These are phyloP conservation scores for Salvia hispanica DNA, from an alignment of 257 asterid species.

Conservation along the genomic window DNA sequence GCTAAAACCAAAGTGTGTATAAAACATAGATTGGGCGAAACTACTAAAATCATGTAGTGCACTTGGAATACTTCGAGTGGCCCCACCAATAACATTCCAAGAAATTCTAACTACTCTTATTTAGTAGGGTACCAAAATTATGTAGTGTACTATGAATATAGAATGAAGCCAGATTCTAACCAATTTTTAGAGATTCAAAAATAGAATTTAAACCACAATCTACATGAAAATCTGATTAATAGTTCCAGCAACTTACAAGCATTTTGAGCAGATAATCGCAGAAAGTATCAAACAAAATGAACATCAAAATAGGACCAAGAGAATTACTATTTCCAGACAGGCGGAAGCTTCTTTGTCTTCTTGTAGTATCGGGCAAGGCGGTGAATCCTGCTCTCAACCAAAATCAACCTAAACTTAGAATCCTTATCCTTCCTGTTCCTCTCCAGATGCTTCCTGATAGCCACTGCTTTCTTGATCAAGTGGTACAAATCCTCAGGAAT, in stretches of 20 bases:
- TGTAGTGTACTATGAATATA: background rate
- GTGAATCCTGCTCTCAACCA: conserved; percentile 92
- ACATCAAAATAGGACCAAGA: background rate
- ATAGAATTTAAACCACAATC: background rate
- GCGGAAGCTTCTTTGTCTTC: conserved; percentile 94
- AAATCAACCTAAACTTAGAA: conserved; percentile 81
- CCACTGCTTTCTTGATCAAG: conserved; percentile 85
- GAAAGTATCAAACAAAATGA: too few species aligned
- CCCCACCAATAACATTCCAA: background rate
- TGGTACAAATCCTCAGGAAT: conserved; percentile 84
- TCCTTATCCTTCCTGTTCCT: conserved; percentile 92
- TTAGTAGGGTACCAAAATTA: background rate
- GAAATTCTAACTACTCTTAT: background rate
- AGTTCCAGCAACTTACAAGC: background rate
- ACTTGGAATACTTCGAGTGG: background rate
- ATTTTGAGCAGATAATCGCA: background rate
- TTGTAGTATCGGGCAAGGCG: conserved; percentile 95
- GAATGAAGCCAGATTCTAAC: background rate
- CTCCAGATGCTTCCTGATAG: conserved; percentile 85
- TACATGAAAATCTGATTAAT: too few species aligned
- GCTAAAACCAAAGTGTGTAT: too few species aligned
- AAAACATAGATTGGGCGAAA: background rate
- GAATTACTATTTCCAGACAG: conserved; percentile 82
- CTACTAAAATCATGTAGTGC: background rate
- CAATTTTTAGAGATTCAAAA: background rate